Base-by-base conservation (phyloP, 495 filamentous ascomycete genomes). In the Xylaria longipes region DNA sequence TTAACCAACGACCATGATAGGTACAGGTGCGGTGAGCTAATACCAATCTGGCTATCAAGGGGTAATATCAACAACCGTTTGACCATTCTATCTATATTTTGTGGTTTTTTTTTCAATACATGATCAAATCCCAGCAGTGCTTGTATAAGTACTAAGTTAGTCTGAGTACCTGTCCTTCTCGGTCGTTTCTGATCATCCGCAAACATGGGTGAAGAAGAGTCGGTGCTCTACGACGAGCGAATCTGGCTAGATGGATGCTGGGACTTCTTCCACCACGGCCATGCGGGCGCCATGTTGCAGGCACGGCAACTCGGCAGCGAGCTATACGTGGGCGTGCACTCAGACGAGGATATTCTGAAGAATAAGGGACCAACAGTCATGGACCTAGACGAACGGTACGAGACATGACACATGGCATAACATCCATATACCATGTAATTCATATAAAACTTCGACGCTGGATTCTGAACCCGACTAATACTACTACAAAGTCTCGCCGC, bases 171-270 rank as follows among this genome's bases (percentile, higher is more conserved):
- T 43, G 9, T 33, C 17, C 20, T 46, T 69, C 20, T 33, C 29
- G 35, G 2, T 39, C 37, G 15, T 61, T 69, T 56, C 41, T 50
- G 15, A 9, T 22, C 50, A 45, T 37, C 15, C 5, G 41, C 56
- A 60, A 73, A 12, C 56, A 79, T 79, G 77, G 71, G 75, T 71
- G 73, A 70, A 39, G 77, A 77, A 71, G 71, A 79, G 69, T 66
- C 72, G 65, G 73, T 74, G 65, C 80, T 89, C 5, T 78, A 87
- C 27, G 89, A 97, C 43, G 89, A 91, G 70, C 89, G 93, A 43
- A 92, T 98, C 73, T 99, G 96, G 96, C 91, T 98, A 25, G 96
- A 99, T 82, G 96, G 96, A 65, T 99, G 96, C 83, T 99, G 97
- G 82, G 96, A 99, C 83, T 99, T 99, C 82, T 94, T 92, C 81